phyloP scores from a whole-genome alignment of 306 rosid species.

The Fragaria iinumae region DNA sequence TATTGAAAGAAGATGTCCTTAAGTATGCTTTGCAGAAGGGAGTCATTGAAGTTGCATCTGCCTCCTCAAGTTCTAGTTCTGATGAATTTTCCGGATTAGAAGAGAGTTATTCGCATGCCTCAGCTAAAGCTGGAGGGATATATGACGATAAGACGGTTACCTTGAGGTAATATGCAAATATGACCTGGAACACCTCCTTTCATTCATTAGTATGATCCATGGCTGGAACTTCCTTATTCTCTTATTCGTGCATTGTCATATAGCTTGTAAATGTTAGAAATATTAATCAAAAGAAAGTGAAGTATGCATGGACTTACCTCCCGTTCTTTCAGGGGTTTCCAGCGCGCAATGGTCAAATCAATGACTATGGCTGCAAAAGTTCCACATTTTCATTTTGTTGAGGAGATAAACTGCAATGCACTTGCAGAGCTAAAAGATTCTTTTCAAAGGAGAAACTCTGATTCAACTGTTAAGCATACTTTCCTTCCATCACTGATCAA shows the following conservation, averaged over 20 bases:
- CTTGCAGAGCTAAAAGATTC: slow-evolving; percentile 71
- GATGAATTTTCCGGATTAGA: slow-evolving; percentile 36
- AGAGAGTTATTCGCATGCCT: slow-evolving; percentile 26
- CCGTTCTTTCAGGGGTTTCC: slow-evolving; percentile 69
- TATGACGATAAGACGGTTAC: slow-evolving; percentile 53
- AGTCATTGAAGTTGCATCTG: slow-evolving; percentile 38
- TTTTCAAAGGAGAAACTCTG: slow-evolving; percentile 66
- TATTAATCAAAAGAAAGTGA: slow-evolving; percentile 11
- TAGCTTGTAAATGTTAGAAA: neutral
- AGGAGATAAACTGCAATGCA: slow-evolving; percentile 76
- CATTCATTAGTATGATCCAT: slow-evolving; percentile 6
- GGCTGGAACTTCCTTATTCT: neutral
- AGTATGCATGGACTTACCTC: slow-evolving; percentile 4
- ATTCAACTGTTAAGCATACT: slow-evolving; percentile 71
- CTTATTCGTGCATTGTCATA: no score
- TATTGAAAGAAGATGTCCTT: slow-evolving; percentile 71
- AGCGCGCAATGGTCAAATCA: slow-evolving; percentile 78
- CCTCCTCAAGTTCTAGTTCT: slow-evolving; percentile 32
- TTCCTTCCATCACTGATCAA: slow-evolving; percentile 82
- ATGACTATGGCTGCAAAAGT: slow-evolving; percentile 89
- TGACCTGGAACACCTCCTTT: neutral
- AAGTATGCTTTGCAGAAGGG: slow-evolving; percentile 59
- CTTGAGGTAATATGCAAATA: slow-evolving; percentile 56
- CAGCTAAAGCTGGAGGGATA: slow-evolving; percentile 34
- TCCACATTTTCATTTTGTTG: slow-evolving; percentile 91